These are phyloP conservation scores for Dioscorea cayenensis DNA, from an alignment of 116 monocot genomes.

Conservation along the genomic window DNA sequence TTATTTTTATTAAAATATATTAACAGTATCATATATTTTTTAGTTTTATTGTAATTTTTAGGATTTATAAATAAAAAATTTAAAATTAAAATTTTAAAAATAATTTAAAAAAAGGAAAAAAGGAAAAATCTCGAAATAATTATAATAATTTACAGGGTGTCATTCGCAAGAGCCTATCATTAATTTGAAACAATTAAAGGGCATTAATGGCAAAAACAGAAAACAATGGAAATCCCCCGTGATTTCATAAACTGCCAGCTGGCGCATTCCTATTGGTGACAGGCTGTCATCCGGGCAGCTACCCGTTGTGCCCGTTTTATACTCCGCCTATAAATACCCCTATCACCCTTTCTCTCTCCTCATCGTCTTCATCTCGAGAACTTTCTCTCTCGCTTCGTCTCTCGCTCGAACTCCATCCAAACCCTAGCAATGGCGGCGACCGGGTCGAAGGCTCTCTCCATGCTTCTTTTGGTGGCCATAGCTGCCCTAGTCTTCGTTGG, in stretches of 20 bases:
- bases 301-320: not conserved
- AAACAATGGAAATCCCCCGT: not conserved
- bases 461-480: constrained; percentile 1
- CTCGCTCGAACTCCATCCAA: no score
- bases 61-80: no score
- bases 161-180: no score
- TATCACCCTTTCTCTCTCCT: not conserved
- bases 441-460: not conserved
- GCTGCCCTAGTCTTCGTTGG: constrained; percentile 10
- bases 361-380: not conserved
- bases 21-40: no score
- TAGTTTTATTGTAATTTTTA: no score
- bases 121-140: no score
- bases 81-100: no score
- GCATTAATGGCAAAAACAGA: no score
- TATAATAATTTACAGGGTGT: no score
- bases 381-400: not conserved
- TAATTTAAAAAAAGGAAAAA: no score
- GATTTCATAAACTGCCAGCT: not conserved
- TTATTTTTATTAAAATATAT: no score
- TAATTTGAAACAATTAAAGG: no score
- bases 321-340: not conserved
- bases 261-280: not conserved
- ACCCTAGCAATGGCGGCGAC: constrained; percentile 1
- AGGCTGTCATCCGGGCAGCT: not conserved